A percentile compares a stretch with the other conserved stretches of the same genome.
These are phyloP conservation scores for Cicer yamashitae DNA, from an alignment of 306 rosid species.

Conservation along the genomic window DNA sequence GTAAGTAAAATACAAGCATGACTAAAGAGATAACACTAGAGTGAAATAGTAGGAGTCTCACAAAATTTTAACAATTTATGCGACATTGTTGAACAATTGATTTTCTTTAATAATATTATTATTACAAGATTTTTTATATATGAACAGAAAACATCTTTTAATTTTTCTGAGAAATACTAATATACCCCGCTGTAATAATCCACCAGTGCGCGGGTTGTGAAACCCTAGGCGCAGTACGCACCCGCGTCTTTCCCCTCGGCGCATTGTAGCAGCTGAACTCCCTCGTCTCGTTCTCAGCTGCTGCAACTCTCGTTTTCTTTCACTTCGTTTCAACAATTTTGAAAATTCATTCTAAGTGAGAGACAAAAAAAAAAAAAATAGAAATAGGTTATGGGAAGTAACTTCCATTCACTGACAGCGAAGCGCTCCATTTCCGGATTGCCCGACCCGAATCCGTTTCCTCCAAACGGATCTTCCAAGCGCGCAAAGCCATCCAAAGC, in stretches of 20 bases:
- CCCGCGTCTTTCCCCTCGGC: conserved; percentile 17
- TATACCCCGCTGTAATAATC: background rate
- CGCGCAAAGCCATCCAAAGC: conserved; percentile 67
- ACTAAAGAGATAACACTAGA: too few relatives aligned
- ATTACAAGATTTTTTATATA: too few relatives aligned
- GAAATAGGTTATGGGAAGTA: conserved; percentile 68
- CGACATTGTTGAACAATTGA: too few relatives aligned
- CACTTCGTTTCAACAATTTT: background rate
- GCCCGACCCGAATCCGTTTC: conserved; percentile 51
- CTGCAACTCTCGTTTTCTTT: background rate
- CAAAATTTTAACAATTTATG: too few relatives aligned
- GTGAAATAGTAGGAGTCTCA: too few relatives aligned
- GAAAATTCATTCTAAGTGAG: too few relatives aligned
- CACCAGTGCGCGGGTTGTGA: conserved; percentile 34
- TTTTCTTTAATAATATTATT: too few relatives aligned
- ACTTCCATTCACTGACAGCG: conserved; percentile 64
- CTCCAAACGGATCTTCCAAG: conserved; percentile 63
- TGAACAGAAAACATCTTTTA: too few relatives aligned
- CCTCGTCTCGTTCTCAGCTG: background rate
- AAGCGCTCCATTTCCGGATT: conserved; percentile 67
- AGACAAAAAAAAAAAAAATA: too few relatives aligned
- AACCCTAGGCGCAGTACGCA: conserved; percentile 44
- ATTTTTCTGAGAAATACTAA: too few relatives aligned
- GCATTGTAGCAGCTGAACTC: conserved; percentile 37
- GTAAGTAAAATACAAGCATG: too few relatives aligned